phyloP scores from a whole-genome alignment of 2,329 filamentous ascomycete genomes.

The Aureobasidium subglaciale region DNA sequence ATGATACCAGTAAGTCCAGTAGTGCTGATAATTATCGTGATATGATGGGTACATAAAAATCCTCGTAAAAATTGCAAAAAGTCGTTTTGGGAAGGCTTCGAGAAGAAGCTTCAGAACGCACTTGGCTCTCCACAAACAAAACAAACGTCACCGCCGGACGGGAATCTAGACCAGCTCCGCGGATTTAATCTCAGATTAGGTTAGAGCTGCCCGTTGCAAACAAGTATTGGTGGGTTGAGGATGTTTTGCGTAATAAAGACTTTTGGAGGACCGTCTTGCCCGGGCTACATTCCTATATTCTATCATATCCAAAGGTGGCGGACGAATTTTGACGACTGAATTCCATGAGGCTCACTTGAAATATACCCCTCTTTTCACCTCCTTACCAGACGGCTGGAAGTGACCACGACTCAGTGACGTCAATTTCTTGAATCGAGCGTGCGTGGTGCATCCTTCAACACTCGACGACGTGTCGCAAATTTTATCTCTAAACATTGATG shows the following conservation, averaged over 20 bases:
- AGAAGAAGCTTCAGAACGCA: slow-evolving; percentile 9
- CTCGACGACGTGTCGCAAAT: not conserved
- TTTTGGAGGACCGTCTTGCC: not conserved
- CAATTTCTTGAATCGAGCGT: not conserved
- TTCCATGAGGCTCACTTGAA: not conserved
- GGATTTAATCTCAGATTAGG: not conserved
- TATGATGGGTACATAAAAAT: not conserved
- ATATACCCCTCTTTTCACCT: not conserved
- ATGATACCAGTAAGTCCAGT: not conserved
- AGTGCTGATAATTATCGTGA: not conserved
- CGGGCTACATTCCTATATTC: not conserved
- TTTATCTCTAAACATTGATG: not conserved
- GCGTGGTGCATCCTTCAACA: not conserved
- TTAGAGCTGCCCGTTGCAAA: not conserved
- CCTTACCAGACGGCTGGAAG: not conserved
- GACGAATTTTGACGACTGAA: not conserved
- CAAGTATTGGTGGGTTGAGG: not conserved
- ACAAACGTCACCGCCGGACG: not conserved
- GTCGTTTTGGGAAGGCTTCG: slow-evolving; percentile 11
- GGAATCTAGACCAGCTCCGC: not conserved
- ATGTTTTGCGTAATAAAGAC: not conserved
- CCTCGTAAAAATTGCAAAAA: not conserved
- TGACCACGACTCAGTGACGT: not conserved
- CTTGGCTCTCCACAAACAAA: slow-evolving; percentile 10
- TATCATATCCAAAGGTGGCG: not conserved